phyloP scores from a whole-genome alignment of 1,139 yeast species.

The Yamadazyma songkhlaensis region DNA sequence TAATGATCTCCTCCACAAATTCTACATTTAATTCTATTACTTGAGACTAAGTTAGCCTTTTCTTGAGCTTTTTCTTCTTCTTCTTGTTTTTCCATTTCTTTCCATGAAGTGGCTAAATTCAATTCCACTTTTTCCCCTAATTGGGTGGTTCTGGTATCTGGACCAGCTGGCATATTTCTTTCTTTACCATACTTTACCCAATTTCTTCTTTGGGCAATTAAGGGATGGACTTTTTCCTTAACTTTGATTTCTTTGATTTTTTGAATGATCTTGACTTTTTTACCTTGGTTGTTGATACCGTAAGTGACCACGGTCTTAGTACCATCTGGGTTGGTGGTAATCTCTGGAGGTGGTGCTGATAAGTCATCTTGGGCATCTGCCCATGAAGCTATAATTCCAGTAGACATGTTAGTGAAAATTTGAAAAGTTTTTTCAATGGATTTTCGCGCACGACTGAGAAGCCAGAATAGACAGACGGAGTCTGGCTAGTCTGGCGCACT shows the following conservation, averaged over 20 bases:
- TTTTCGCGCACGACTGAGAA: too few species aligned
- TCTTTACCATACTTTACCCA: slow-evolving; percentile 88
- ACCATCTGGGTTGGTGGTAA: slow-evolving; percentile 79
- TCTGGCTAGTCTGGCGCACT: too few species aligned
- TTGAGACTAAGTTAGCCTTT: slow-evolving; percentile 45
- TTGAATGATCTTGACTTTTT: slow-evolving; percentile 85
- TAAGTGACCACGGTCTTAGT: slow-evolving; percentile 84
- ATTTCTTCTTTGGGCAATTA: slow-evolving; percentile 67
- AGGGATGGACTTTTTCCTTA: slow-evolving; percentile 77
- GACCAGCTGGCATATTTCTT: slow-evolving; percentile 73
- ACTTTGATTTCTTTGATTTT: slow-evolving; percentile 74
- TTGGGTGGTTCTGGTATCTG: slow-evolving; percentile 85
- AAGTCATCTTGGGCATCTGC: slow-evolving; percentile 69
- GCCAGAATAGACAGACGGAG: too few species aligned
- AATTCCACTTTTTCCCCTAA: slow-evolving; percentile 79
- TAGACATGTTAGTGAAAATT: slow-evolving; percentile 26
- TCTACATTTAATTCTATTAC: slow-evolving; percentile 71
- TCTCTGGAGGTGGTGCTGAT: slow-evolving; percentile 52
- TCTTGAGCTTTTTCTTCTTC: slow-evolving; percentile 60
- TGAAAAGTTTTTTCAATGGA: slow-evolving; percentile 7
- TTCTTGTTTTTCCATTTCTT: slow-evolving; percentile 55
- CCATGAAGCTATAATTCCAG: slow-evolving; percentile 51
- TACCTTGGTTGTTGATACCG: slow-evolving; percentile 74
- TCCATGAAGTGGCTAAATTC: slow-evolving; percentile 71
- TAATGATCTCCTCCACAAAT: slow-evolving; percentile 92